Percentiles rank a stretch among this genome's conserved stretches.
Evolutionary conservation across 73 alveolate species (phyloP).

Genomic region (Paramecium sonneborni): DNA sequence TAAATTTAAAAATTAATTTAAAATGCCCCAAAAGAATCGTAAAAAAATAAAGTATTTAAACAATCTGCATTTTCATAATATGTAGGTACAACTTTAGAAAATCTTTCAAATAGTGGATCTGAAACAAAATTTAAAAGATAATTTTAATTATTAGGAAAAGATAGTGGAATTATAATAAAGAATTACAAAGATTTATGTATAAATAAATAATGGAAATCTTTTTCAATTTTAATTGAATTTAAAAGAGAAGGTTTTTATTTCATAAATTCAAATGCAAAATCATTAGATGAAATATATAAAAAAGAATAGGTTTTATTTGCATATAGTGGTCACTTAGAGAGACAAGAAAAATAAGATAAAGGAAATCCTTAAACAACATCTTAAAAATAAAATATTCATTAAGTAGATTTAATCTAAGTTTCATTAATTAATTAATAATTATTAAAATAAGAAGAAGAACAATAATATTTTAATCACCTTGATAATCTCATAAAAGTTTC

Average conservation of each 20-base stretch:
- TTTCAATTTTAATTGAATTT: background rate
- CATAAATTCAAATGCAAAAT: background rate
- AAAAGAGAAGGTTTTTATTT: background rate
- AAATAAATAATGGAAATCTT: conserved; percentile 21
- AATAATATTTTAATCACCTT: background rate
- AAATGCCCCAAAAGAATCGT: conserved; percentile 11
- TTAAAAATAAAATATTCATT: background rate
- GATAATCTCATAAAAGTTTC: background rate
- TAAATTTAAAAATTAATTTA: background rate
- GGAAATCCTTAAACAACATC: background rate
- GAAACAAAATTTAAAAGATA: conserved; percentile 3
- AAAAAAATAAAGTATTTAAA: background rate
- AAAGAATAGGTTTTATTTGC: background rate
- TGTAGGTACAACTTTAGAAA: conserved; percentile 34
- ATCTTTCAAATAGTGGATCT: background rate
- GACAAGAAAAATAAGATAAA: background rate
- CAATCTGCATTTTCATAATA: conserved; percentile 19
- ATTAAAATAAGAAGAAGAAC: background rate
- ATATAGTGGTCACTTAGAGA: background rate
- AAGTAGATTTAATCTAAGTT: background rate
- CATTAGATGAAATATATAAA: background rate
- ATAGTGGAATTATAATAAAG: background rate
- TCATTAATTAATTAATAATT: background rate
- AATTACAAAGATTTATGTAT: background rate
- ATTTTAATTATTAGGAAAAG: conserved; percentile 4